These are phyloP conservation scores for Nectriaceae sp. DNA, from an alignment of 2,329 filamentous ascomycete genomes.

Conservation along the genomic window DNA sequence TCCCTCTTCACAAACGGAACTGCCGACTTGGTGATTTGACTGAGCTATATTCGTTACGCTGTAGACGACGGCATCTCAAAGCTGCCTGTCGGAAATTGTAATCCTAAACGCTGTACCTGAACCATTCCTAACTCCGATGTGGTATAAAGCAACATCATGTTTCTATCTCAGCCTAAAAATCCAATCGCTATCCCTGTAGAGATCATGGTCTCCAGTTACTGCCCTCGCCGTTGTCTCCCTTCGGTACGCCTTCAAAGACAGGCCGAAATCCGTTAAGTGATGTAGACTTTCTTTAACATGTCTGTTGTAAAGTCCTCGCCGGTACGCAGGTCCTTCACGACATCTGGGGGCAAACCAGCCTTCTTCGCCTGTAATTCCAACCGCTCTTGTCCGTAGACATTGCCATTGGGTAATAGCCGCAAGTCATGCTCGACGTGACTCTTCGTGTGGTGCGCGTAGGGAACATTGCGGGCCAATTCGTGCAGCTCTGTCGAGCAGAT, in stretches of 20 bases:
- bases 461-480: conserved; percentile 82
- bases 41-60: not conserved
- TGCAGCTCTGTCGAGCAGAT: conserved; percentile 97
- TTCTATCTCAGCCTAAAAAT: too few relatives aligned
- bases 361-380: conserved; percentile 79
- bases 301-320: conserved; percentile 65
- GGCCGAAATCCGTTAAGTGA: too few relatives aligned
- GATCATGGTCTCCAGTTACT: too few relatives aligned
- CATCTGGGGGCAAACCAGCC: conserved; percentile 65
- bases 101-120: not conserved
- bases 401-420: conserved; percentile 81
- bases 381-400: conserved; percentile 77
- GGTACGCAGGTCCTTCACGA: conserved; percentile 78
- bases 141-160: too few relatives aligned
- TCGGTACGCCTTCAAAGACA: too few relatives aligned
- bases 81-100: not conserved
- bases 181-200: too few relatives aligned
- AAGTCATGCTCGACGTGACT: conserved; percentile 89
- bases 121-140: not conserved
- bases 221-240: too few relatives aligned
- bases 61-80: not conserved
- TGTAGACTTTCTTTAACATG: conserved; percentile 84
- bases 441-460: conserved; percentile 94
- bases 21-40: not conserved
- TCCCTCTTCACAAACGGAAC: not conserved